Conservation (phyloP, 257 asterid species). For the Ilex aquifolium region DNA sequence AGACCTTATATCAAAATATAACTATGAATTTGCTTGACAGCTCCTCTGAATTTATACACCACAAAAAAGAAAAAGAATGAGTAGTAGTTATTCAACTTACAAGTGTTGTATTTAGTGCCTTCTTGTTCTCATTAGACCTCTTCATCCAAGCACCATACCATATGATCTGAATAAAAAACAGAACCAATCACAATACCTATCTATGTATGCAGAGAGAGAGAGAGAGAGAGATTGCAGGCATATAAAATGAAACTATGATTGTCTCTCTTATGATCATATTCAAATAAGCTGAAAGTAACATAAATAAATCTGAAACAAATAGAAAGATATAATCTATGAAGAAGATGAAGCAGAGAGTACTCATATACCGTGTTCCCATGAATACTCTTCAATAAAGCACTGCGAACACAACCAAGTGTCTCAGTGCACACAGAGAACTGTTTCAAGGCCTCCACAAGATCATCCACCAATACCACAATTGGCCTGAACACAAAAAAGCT, state of each 20-base stretch:
- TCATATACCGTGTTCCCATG: slow-evolving; percentile 59
- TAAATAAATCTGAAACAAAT: no score
- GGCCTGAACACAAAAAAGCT: slow-evolving; percentile 52
- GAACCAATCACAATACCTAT: not conserved
- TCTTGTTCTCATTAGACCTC: slow-evolving; percentile 43
- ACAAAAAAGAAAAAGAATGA: no score
- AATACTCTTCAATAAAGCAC: slow-evolving; percentile 55
- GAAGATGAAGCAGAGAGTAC: not conserved
- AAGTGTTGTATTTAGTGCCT: slow-evolving; percentile 25
- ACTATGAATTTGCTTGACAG: no score
- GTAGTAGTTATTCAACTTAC: slow-evolving; percentile 30
- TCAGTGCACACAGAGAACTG: slow-evolving; percentile 36
- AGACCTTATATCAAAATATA: no score
- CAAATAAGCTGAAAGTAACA: no score
- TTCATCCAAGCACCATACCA: slow-evolving; percentile 88
- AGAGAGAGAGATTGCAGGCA: no score
- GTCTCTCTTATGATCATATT: no score
- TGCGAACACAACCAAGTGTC: slow-evolving; percentile 57
- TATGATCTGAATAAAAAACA: slow-evolving; percentile 31
- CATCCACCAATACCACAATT: slow-evolving; percentile 40
- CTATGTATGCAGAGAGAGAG: no score
- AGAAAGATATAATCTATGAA: not conserved
- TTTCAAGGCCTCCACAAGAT: slow-evolving; percentile 36
- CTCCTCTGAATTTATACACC: no score
- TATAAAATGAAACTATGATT: no score